phyloP scores from a whole-genome alignment of 805 yeast species.

The Candida bentonensis region DNA sequence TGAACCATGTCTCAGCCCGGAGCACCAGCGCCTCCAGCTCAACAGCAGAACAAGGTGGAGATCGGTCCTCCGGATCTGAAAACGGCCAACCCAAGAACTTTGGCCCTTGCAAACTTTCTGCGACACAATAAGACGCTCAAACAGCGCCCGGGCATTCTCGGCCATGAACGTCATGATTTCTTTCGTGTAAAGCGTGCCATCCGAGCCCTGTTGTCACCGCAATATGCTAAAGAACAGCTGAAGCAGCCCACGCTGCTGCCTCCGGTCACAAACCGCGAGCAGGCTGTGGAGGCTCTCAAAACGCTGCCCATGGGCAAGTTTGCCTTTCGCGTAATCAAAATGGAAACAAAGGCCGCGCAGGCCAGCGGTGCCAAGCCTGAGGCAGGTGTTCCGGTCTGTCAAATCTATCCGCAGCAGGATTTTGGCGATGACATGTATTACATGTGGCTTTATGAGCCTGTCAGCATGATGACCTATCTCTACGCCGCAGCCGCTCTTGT shows the following conservation, averaged over 20 bases:
- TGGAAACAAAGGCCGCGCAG: slow-evolving; percentile 43
- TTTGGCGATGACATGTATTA: slow-evolving; percentile 41
- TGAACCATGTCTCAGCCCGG: no score
- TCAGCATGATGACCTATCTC: slow-evolving; percentile 47
- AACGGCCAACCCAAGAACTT: slow-evolving; percentile 36
- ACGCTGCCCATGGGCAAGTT: slow-evolving; percentile 58
- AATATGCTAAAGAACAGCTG: slow-evolving; percentile 39
- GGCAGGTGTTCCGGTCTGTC: slow-evolving; percentile 36
- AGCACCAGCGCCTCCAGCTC: background rate
- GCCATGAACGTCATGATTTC: slow-evolving; percentile 55
- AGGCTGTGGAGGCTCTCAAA: slow-evolving; percentile 51
- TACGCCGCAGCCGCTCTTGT: slow-evolving; percentile 55
- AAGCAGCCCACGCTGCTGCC: slow-evolving; percentile 34
- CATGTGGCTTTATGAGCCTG: slow-evolving; percentile 69
- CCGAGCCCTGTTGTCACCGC: slow-evolving; percentile 63
- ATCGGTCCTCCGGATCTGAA: slow-evolving; percentile 21
- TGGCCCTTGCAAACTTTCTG: slow-evolving; percentile 58
- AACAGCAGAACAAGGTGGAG: slow-evolving; percentile 12
- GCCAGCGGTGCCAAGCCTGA: slow-evolving; percentile 60
- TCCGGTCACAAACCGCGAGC: slow-evolving; percentile 33
- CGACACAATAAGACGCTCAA: slow-evolving; percentile 56
- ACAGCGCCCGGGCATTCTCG: slow-evolving; percentile 66
- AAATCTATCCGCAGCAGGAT: slow-evolving; percentile 23
- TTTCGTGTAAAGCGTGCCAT: slow-evolving; percentile 72
- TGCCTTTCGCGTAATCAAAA: slow-evolving; percentile 61